Percentiles rank a stretch among this genome's conserved stretches.
These are phyloP conservation scores for Cyamopsis tetragonoloba DNA, from an alignment of 306 rosid species.

Conservation along the genomic window DNA sequence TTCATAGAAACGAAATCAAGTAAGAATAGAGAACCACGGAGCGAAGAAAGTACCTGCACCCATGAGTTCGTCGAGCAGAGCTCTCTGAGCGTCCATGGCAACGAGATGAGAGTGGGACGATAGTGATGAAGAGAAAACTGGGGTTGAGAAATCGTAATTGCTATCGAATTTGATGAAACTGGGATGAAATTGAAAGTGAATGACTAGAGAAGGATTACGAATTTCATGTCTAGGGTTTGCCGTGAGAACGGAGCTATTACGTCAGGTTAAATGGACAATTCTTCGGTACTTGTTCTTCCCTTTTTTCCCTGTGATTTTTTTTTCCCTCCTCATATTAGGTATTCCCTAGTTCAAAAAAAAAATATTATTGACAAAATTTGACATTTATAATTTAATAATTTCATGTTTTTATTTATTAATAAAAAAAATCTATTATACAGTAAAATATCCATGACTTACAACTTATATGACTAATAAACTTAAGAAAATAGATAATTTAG, in stretches of 20 bases:
- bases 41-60: conserved; percentile 61
- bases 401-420: too few species aligned
- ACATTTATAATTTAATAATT: too few species aligned
- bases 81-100: conserved; percentile 98
- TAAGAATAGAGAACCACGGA: neutral
- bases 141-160: too few species aligned
- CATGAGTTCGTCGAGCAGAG: conserved; percentile 97
- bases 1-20: neutral
- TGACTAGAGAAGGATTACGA: neutral
- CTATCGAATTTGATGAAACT: conserved; percentile 2
- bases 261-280: neutral
- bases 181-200: neutral
- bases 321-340: too few species aligned
- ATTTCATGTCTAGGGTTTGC: conserved; percentile 22
- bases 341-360: too few species aligned
- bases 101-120: neutral
- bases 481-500: too few species aligned
- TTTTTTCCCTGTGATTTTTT: too few species aligned
- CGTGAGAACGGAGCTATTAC: neutral
- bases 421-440: too few species aligned
- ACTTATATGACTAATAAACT: too few species aligned
- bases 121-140: neutral
- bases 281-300: neutral
- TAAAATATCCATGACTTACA: too few species aligned
- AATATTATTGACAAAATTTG: too few species aligned